phyloP scores from a whole-genome alignment of 371 early-diverging fungal genomes.

The Rhizopus stolonifer region DNA sequence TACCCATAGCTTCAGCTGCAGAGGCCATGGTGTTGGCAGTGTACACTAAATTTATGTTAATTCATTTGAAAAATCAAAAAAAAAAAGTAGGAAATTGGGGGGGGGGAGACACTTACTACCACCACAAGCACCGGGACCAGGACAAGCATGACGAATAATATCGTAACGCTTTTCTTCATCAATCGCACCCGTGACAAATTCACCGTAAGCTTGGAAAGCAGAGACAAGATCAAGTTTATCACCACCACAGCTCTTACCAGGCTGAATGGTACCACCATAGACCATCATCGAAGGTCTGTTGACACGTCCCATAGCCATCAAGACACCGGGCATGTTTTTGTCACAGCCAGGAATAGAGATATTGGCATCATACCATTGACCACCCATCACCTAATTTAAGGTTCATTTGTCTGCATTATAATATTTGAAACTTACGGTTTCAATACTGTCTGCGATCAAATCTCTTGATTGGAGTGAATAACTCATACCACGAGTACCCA shows the following conservation, averaged over 20 bases:
- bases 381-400: conserved; percentile 22
- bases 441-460: conserved; percentile 97
- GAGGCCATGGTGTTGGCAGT: conserved; percentile 97
- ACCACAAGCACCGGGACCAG: conserved; percentile 97
- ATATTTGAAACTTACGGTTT: conserved; percentile 88
- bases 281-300: conserved; percentile 96
- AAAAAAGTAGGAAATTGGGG: too few species aligned
- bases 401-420: too few species aligned
- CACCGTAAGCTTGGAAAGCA: conserved; percentile 95
- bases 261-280: conserved; percentile 89
- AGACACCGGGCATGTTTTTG: conserved; percentile 98
- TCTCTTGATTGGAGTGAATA: conserved; percentile 96
- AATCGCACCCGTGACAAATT: conserved; percentile 86
- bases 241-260: conserved; percentile 68
- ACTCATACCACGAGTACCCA: conserved; percentile 95
- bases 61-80: too few species aligned
- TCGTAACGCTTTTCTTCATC: conserved; percentile 82
- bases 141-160: conserved; percentile 89
- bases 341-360: conserved; percentile 72
- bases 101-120: conserved; percentile 62
- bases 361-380: conserved; percentile 31
- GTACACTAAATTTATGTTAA: conserved; percentile 59
- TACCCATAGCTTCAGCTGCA: conserved; percentile 95
- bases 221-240: conserved; percentile 88
- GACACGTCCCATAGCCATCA: conserved; percentile 94